Evolutionary conservation across 768 basidiomycete genomes (phyloP), one percentile per base, ranked within the genome.

Genomic region (Obba rivulosa): DNA sequence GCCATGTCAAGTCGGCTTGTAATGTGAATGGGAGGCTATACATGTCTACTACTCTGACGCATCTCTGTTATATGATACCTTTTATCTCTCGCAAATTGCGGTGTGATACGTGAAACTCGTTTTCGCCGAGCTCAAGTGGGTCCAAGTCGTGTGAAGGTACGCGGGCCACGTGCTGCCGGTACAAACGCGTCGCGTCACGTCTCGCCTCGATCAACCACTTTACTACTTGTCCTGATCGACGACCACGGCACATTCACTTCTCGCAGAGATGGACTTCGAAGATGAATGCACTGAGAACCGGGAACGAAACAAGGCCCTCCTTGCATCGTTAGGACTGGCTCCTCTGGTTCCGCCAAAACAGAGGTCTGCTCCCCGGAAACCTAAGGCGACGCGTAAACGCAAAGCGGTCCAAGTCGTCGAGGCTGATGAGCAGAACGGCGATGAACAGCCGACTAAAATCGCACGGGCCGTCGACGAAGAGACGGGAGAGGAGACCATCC

Each of bases 251-350:
- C 17, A 23, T 11, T 16, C 38, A 21, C 5, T 31, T 31, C 28
- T 31, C 5, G 5, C 28, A 31, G 43, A 37, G 13, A 13, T 34
- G 28, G 57, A 56, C 14, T 74, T 69, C 31, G 67, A 66, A 31
- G 56, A 61, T 28, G 57, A 67, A 48, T 70, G 73, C 3, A 53
- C 42, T 0, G 59, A 49, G 38, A 73, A 71, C 45, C 74, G 75
- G 16, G 59, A 43, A 34, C 62, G 62, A 64, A 84, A 83, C 55
- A 67, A 52, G 50, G 67, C 50, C 23, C 39, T 81, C 3, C 62
- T 86, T 35, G 58, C 57, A 9, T 44, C 50, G 0, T 58, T 83
- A 8, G 76, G 70, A 0, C 63, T 85, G 1, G 76, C 77, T 49
- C 57, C 48, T 14, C 48, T 46, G 21, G 71, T 65, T 41, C 28